Evolutionary conservation across 108 stramenopile species (phyloP).

Genomic region (Skeletonema marinoi): DNA sequence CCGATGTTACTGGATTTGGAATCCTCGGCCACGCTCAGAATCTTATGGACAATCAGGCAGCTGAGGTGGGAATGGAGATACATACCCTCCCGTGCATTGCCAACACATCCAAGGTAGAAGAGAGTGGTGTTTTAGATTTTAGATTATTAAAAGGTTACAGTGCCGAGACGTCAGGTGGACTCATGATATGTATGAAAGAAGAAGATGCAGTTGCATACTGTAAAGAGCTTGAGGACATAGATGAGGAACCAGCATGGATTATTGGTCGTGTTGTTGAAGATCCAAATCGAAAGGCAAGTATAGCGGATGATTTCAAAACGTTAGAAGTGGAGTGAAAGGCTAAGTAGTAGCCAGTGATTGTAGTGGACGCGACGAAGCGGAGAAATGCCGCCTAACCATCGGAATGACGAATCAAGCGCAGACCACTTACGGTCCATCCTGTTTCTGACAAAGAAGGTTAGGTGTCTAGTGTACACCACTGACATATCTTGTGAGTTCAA

Average conservation of each 20-base stretch:
- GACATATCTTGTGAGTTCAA: not conserved
- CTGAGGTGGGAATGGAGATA: slow-evolving; percentile 69
- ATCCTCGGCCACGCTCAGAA: slow-evolving; percentile 87
- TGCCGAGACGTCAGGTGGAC: slow-evolving; percentile 87
- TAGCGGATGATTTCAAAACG: slow-evolving; percentile 54
- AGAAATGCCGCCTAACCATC: slow-evolving; percentile 10
- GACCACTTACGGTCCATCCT: not conserved
- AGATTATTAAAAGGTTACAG: slow-evolving; percentile 69
- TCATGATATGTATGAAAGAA: slow-evolving; percentile 74
- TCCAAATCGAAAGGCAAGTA: slow-evolving; percentile 63
- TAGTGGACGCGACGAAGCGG: not conserved
- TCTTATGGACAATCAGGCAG: slow-evolving; percentile 77
- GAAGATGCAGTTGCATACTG: slow-evolving; percentile 65
- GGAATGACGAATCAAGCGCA: slow-evolving; percentile 33
- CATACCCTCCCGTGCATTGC: slow-evolving; percentile 80
- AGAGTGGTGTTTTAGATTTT: slow-evolving; percentile 69
- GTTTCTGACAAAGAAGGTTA: slow-evolving; percentile 36
- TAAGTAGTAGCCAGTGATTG: not conserved
- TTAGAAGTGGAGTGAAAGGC: slow-evolving; percentile 51
- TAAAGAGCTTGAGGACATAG: slow-evolving; percentile 64
- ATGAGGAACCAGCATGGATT: slow-evolving; percentile 79
- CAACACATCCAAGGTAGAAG: slow-evolving; percentile 60
- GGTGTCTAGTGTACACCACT: not conserved
- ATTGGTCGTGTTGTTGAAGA: slow-evolving; percentile 66
- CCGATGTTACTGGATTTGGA: slow-evolving; percentile 91